These are phyloP conservation scores for Xylaria hypoxylon DNA, from an alignment of 2,329 filamentous ascomycete genomes.

Conservation along the genomic window DNA sequence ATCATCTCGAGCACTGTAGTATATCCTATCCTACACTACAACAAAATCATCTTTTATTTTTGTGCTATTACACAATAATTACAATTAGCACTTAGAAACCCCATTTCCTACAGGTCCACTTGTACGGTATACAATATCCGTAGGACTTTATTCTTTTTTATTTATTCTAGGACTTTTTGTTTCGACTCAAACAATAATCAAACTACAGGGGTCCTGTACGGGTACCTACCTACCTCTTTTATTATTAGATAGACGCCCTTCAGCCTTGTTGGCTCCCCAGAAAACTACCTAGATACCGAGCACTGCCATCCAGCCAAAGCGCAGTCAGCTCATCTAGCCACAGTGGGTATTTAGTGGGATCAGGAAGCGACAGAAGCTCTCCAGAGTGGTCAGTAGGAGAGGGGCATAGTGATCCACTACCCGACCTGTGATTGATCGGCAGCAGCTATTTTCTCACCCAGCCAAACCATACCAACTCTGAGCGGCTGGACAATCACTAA, in stretches of 20 bases:
- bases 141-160: not conserved
- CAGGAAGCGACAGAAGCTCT: conserved; percentile 8
- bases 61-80: not conserved
- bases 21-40: too few species aligned
- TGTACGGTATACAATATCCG: not conserved
- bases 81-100: not conserved
- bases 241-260: conserved; percentile 9
- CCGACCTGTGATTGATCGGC: conserved; percentile 23
- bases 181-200: not conserved
- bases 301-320: conserved; percentile 32
- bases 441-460: conserved; percentile 33
- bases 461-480: conserved; percentile 20
- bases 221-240: not conserved
- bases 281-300: conserved; percentile 11
- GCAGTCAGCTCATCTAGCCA: conserved; percentile 33
- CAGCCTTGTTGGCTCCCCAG: conserved; percentile 35
- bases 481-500: conserved; percentile 4
- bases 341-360: conserved; percentile 27
- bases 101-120: not conserved
- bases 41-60: not conserved
- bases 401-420: conserved; percentile 8
- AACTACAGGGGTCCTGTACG: not conserved
- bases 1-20: not conserved
- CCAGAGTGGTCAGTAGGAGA: conserved; percentile 1
- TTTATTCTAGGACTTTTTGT: conserved; percentile 15